Evolutionary conservation across 2,329 filamentous ascomycete species (phyloP).

Genomic region (Cladosporium oxysporum): DNA sequence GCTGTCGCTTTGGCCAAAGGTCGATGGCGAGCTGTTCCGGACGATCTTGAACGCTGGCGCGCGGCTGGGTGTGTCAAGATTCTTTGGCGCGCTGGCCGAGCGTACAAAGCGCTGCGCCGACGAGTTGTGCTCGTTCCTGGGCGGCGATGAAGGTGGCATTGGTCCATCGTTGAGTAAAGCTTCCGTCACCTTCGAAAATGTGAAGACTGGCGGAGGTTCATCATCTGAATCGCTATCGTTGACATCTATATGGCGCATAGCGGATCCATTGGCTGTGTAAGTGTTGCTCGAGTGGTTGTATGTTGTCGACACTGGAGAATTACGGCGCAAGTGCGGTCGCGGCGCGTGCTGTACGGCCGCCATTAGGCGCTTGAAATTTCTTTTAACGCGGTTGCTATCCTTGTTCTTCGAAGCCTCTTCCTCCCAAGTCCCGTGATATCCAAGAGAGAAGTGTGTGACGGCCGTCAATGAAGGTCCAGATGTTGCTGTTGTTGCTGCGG

Average conservation of each 20-base stretch:
- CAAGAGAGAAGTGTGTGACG: slow-evolving; percentile 11
- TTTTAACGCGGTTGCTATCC: slow-evolving; percentile 26
- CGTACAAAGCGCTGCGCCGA: slow-evolving; percentile 32
- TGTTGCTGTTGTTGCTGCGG: slow-evolving; percentile 8
- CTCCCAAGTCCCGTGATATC: slow-evolving; percentile 7
- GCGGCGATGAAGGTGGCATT: slow-evolving; percentile 59
- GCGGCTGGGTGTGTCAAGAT: slow-evolving; percentile 39
- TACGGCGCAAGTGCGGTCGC: slow-evolving; percentile 41
- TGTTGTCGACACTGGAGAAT: slow-evolving; percentile 47
- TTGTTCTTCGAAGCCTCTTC: slow-evolving; percentile 19
- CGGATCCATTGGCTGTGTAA: slow-evolving; percentile 47
- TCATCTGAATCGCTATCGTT: slow-evolving; percentile 88
- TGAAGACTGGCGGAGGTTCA: slow-evolving; percentile 84
- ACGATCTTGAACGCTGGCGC: slow-evolving; percentile 39
- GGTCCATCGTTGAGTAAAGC: slow-evolving; percentile 68
- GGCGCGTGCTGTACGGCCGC: slow-evolving; percentile 37
- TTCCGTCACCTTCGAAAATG: slow-evolving; percentile 89
- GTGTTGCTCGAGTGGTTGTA: slow-evolving; percentile 46
- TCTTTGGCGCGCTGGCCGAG: slow-evolving; percentile 32
- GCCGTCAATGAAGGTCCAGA: slow-evolving; percentile 18
- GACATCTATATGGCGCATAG: slow-evolving; percentile 54
- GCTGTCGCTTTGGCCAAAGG: slow-evolving; percentile 25
- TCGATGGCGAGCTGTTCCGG: slow-evolving; percentile 37
- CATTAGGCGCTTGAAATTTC: slow-evolving; percentile 35
- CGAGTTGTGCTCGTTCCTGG: slow-evolving; percentile 47